Percentiles rank a stretch among this genome's conserved stretches.
Conservation (phyloP, 192 early-diverging fungal species). For the Borealophlyctis nickersoniae region DNA sequence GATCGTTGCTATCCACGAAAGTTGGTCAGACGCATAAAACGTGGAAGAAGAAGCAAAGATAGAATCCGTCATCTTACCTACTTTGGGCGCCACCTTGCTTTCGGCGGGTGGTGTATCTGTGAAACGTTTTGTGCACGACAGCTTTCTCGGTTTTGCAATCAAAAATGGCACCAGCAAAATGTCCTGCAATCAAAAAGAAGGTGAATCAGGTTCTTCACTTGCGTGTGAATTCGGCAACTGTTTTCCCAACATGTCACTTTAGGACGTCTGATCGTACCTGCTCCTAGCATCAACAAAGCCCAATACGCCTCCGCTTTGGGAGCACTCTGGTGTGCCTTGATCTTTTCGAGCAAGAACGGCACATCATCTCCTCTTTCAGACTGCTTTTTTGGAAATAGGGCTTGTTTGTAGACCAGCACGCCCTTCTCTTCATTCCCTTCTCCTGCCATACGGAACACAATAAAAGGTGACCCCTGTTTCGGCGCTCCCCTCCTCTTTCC, state of each 20-base stretch:
- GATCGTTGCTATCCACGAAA: conserved; percentile 59
- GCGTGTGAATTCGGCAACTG: no score
- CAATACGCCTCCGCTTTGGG: conserved; percentile 45
- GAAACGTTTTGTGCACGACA: conserved; percentile 86
- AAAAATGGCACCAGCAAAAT: conserved; percentile 87
- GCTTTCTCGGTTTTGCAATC: conserved; percentile 61
- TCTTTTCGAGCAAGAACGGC: neutral
- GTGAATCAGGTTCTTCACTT: no score
- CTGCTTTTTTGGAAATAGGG: conserved; percentile 14
- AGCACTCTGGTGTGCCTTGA: neutral
- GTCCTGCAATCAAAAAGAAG: no score
- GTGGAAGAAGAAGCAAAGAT: neutral
- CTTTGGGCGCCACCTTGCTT: conserved; percentile 96
- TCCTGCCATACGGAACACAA: conserved; percentile 16
- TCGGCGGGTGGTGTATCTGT: conserved; percentile 91
- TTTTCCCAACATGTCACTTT: neutral
- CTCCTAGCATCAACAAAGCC: conserved; percentile 74
- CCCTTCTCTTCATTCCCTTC: conserved; percentile 9
- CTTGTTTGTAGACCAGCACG: conserved; percentile 39
- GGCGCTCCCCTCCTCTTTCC: neutral
- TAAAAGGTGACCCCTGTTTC: conserved; percentile 30
- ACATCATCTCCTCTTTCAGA: neutral
- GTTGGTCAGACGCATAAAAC: neutral
- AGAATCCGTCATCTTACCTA: conserved; percentile 14
- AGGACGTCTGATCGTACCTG: conserved; percentile 11